These are phyloP conservation scores for Suillus americanus DNA, from an alignment of 768 basidiomycete species.

Conservation along the genomic window DNA sequence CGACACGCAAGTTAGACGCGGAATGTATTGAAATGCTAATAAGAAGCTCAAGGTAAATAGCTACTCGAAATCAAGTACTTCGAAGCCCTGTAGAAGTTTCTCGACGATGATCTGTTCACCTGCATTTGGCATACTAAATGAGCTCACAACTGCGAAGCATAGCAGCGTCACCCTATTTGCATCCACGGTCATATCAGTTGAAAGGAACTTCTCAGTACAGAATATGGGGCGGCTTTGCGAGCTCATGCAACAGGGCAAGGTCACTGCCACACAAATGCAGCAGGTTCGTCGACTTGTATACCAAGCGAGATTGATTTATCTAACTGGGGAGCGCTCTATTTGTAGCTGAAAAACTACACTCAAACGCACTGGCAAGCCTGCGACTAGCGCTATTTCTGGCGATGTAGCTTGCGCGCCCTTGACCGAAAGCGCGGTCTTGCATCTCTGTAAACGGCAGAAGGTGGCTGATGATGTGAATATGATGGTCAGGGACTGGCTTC, in stretches of 20 bases:
- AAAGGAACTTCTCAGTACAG: not conserved
- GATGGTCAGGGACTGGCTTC: not conserved
- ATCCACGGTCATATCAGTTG: not conserved
- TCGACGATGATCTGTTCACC: not conserved
- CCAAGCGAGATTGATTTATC: not conserved
- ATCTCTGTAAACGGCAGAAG: not conserved
- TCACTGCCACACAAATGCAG: not conserved
- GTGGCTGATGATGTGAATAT: not conserved
- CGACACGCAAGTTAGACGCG: not conserved
- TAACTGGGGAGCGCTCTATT: not conserved
- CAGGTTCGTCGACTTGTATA: not conserved
- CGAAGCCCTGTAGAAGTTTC: not conserved
- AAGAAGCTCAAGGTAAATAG: not conserved
- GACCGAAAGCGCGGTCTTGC: not conserved
- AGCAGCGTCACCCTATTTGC: not conserved
- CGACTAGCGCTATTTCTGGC: not conserved
- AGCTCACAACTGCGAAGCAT: not conserved
- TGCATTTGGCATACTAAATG: not conserved
- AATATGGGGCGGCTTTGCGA: not conserved
- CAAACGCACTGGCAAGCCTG: not conserved
- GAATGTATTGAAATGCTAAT: not conserved
- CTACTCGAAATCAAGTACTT: not conserved
- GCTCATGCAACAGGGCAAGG: not conserved
- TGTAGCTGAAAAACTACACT: not conserved
- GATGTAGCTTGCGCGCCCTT: not conserved